phyloP scores from a whole-genome alignment of 1,284 basidiomycete genomes.

The Puccinia coronata region DNA sequence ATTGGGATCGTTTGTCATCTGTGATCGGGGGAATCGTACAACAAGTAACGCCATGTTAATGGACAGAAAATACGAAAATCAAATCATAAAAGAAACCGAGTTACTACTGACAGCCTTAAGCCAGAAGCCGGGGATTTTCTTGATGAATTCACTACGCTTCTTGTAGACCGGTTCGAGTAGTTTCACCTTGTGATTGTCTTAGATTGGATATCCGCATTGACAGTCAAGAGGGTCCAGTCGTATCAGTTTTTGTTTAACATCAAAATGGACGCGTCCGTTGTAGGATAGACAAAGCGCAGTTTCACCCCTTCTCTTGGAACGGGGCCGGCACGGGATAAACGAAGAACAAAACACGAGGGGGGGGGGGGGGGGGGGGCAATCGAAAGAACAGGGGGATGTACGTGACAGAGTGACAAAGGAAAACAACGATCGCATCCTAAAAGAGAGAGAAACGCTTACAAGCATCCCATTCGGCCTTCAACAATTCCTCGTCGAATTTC shows the following conservation, averaged over 20 bases:
- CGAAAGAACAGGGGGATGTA: no score
- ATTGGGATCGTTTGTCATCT: slow-evolving; percentile 31
- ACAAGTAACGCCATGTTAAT: slow-evolving; percentile 42
- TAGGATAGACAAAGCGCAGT: not conserved
- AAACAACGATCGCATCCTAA: not conserved
- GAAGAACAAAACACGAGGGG: not conserved
- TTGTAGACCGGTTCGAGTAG: slow-evolving; percentile 37
- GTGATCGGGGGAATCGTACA: slow-evolving; percentile 51
- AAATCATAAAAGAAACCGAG: not conserved
- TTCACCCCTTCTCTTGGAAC: not conserved
- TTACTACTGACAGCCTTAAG: slow-evolving; percentile 29
- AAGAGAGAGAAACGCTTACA: slow-evolving; percentile 19
- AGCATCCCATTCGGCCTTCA: slow-evolving; percentile 38
- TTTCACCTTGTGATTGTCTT: slow-evolving; percentile 41
- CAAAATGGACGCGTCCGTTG: not conserved
- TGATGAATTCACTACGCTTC: slow-evolving; percentile 40
- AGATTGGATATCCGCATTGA: not conserved
- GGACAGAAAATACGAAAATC: not conserved
- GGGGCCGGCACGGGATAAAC: not conserved
- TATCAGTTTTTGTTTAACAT: not conserved
- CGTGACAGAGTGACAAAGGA: not conserved
- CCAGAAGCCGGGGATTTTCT: slow-evolving; percentile 31
- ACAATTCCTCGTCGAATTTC: slow-evolving; percentile 28
- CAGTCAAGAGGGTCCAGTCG: not conserved
- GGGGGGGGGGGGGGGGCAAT: not conserved